Percentiles rank a stretch among this genome's conserved stretches.
Evolutionary conservation across 495 filamentous ascomycete genomes (phyloP).

Genomic region (Apodospora peruviana): DNA sequence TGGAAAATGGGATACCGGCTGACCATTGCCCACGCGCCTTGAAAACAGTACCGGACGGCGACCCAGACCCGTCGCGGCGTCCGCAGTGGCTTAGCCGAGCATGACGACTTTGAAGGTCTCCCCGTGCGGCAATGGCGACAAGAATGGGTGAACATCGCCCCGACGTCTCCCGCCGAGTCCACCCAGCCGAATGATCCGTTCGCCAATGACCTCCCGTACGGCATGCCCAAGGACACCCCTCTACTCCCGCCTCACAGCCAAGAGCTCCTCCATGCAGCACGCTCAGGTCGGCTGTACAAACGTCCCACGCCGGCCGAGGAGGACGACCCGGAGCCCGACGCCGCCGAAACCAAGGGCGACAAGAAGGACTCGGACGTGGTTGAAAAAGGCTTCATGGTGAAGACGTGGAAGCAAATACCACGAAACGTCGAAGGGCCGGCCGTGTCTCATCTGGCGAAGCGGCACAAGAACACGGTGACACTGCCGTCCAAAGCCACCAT

Average conservation of each 20-base stretch:
- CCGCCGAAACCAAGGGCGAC: constrained; percentile 38
- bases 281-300: constrained; percentile 67
- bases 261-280: constrained; percentile 76
- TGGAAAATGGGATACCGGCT: not conserved
- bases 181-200: constrained; percentile 45
- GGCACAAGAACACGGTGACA: constrained; percentile 63
- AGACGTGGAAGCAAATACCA: constrained; percentile 74
- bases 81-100: constrained; percentile 69
- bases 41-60: constrained; percentile 50
- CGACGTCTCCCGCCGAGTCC: constrained; percentile 53
- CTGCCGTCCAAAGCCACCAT: constrained; percentile 38
- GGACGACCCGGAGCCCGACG: constrained; percentile 43
- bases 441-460: constrained; percentile 79
- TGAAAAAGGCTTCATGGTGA: constrained; percentile 59
- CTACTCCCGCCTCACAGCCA: constrained; percentile 73
- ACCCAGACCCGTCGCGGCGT: constrained; percentile 66
- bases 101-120: constrained; percentile 93
- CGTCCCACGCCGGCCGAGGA: constrained; percentile 45
- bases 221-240: constrained; percentile 83
- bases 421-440: constrained; percentile 70
- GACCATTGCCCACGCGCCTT: no score
- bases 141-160: constrained; percentile 63
- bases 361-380: constrained; percentile 44
- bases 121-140: constrained; percentile 89
- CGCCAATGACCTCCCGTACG: constrained; percentile 55